Evolutionary conservation across 108 stramenopile species (phyloP), one percentile per base, ranked within the genome.

Genomic region (Asterionellopsis glacialis): DNA sequence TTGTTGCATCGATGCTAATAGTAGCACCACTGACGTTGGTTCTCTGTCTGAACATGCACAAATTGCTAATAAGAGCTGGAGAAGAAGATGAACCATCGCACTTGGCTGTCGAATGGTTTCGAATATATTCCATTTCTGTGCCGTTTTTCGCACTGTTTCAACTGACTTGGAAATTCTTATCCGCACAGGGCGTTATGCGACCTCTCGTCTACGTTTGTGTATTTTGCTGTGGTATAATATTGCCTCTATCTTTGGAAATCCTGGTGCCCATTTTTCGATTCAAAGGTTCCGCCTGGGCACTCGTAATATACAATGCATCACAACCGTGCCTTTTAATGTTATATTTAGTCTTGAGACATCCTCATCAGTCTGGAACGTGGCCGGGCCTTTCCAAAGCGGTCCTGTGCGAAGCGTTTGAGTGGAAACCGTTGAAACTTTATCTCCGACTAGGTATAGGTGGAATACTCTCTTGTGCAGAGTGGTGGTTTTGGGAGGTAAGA

Each of bases 401-500:
- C 27, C 14, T 41, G 5, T 0, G 19, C 23, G 51, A 64, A 24
- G 66, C 72, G 0, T 22, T 78, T 11, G 15, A 25, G 14, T 40
- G n/a, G 38, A 51, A 57, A 57, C 59, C 39, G 3, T 24, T 79
- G 14, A 50, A 41, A 49, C 42, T 57, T 25, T 79, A 59, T 38
- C 11, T 60, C 10, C 0, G 10, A 9, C 45, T 80, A 50, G 67
- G 73, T 21, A 14, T 71, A 5, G 80, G 80, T n/a, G 80, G 80
- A 0, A 71, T 82, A 41, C 15, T 82, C 0, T 62, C 76, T 7
- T 18, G 23, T 14, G 66, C 43, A 13, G 76, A 77, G 53, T 82
- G 76, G 80, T 25, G 73, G 48, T 82, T 62, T 41, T 82, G 80
- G 76, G 80, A 77, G 57, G 28, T 33, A 33, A 33, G 33, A 2